These are phyloP conservation scores for Panellus pusillus DNA, from an alignment of 768 basidiomycete genomes.

Conservation along the genomic window DNA sequence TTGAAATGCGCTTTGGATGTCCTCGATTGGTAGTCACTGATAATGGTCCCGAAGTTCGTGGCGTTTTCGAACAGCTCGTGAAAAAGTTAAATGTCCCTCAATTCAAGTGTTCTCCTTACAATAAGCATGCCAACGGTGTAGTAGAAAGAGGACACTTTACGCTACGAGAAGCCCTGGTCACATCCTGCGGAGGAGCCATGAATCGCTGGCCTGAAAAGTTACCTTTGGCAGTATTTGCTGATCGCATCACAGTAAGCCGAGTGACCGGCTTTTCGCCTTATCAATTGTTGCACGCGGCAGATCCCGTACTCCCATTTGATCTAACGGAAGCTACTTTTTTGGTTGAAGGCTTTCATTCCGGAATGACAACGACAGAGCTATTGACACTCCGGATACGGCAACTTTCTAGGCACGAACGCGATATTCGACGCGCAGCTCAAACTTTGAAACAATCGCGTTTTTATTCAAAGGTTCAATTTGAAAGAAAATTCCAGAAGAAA, in stretches of 20 bases:
- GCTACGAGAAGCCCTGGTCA: conserved; percentile 32
- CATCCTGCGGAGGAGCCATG: conserved; percentile 21
- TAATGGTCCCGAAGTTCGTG: conserved; percentile 28
- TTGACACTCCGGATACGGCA: no score
- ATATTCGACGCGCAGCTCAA: no score
- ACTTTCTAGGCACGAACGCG: no score
- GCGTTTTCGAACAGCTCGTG: conserved; percentile 18
- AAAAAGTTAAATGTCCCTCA: conserved; percentile 23
- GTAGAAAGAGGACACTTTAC: conserved; percentile 35
- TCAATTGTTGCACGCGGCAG: neutral
- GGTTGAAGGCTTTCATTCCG: conserved; percentile 14
- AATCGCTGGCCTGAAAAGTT: conserved; percentile 25
- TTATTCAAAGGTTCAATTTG: no score
- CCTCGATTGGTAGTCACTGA: conserved; percentile 29
- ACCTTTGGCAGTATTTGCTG: conserved; percentile 26
- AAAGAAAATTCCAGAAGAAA: no score
- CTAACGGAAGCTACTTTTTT: conserved; percentile 32
- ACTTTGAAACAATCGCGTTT: no score
- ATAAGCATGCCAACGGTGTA: conserved; percentile 35
- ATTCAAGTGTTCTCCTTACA: conserved; percentile 33
- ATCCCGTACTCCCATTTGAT: conserved; percentile 27
- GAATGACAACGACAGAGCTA: no score
- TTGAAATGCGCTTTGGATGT: conserved; percentile 25
- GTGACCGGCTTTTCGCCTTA: conserved; percentile 25
- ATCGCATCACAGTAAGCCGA: conserved; percentile 21